A percentile compares a stretch with the other conserved stretches of the same genome.
phyloP scores from a whole-genome alignment of 2,329 filamentous ascomycete genomes.

The Claviceps quebecensis region DNA sequence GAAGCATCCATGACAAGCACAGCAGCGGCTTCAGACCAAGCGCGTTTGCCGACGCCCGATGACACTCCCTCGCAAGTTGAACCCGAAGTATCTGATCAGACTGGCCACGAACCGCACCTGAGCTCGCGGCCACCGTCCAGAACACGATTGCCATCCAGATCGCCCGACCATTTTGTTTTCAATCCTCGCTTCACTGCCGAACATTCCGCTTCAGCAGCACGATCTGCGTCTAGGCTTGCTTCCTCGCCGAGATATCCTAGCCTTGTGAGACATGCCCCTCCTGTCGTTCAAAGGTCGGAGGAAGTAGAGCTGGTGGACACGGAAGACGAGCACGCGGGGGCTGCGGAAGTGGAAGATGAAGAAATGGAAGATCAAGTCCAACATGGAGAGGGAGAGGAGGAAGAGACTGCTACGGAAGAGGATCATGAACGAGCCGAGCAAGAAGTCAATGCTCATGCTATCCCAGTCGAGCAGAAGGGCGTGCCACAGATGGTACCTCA shows the following conservation, averaged over 20 bases:
- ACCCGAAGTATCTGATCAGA: constrained; percentile 8
- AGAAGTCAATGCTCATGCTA: not conserved
- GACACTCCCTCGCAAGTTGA: constrained; percentile 30
- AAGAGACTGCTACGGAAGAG: not conserved
- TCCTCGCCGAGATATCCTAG: constrained; percentile 4
- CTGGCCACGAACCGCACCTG: constrained; percentile 9
- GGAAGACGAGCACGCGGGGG: not conserved
- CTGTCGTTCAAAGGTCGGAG: not conserved
- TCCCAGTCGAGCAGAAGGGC: not conserved
- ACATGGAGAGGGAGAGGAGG: not conserved
- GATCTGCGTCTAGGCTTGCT: not conserved
- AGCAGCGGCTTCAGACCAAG: constrained; percentile 25
- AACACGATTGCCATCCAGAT: not conserved
- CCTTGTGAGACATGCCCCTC: not conserved
- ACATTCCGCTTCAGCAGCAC: not conserved
- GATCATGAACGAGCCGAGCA: not conserved
- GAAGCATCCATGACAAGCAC: constrained; percentile 16
- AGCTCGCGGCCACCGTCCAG: constrained; percentile 1
- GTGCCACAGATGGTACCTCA: not conserved
- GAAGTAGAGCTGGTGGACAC: not conserved
- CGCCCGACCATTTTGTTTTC: not conserved
- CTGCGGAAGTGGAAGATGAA: constrained; percentile 6
- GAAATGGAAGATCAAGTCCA: not conserved
- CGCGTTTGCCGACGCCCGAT: constrained; percentile 38
- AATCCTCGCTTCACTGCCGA: not conserved